phyloP scores from a whole-genome alignment of 371 early-diverging fungal genomes.

The Chytridiales sp. region DNA sequence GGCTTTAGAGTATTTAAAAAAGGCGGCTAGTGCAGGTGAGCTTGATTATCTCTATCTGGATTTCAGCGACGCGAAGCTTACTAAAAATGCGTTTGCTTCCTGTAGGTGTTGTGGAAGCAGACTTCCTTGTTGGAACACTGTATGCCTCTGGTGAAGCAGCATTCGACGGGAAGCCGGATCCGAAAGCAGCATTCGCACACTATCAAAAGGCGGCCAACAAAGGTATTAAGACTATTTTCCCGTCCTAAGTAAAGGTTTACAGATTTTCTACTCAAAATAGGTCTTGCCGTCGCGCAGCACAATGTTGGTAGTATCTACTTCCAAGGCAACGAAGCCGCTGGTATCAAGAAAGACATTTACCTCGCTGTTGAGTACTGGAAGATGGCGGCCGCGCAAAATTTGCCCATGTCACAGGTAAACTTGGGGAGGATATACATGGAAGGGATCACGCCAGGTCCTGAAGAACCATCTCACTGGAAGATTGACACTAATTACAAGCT shows the following conservation, averaged over 20 bases:
- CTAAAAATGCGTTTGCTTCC: too few species aligned
- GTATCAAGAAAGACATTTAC: background rate
- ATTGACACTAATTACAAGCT: background rate
- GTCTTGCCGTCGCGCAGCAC: constrained; percentile 30
- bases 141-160: constrained; percentile 18
- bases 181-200: constrained; percentile 8
- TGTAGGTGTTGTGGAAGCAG: constrained; percentile 17
- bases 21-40: constrained; percentile 7
- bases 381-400: constrained; percentile 22
- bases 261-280: background rate
- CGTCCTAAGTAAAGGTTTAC: background rate
- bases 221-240: constrained; percentile 13
- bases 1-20: constrained; percentile 15
- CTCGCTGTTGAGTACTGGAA: constrained; percentile 22
- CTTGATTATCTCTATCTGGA: too few species aligned
- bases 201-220: constrained; percentile 20
- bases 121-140: constrained; percentile 18
- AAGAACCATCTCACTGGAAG: constrained; percentile 8
- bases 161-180: constrained; percentile 12
- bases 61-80: too few species aligned
- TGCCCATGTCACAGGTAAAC: constrained; percentile 24
- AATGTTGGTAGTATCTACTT: constrained; percentile 17
- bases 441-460: constrained; percentile 4
- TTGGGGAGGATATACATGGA: constrained; percentile 15
- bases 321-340: background rate